These are phyloP conservation scores for Didymosphaeria variabile DNA, from an alignment of 2,329 filamentous ascomycete species.

Conservation along the genomic window DNA sequence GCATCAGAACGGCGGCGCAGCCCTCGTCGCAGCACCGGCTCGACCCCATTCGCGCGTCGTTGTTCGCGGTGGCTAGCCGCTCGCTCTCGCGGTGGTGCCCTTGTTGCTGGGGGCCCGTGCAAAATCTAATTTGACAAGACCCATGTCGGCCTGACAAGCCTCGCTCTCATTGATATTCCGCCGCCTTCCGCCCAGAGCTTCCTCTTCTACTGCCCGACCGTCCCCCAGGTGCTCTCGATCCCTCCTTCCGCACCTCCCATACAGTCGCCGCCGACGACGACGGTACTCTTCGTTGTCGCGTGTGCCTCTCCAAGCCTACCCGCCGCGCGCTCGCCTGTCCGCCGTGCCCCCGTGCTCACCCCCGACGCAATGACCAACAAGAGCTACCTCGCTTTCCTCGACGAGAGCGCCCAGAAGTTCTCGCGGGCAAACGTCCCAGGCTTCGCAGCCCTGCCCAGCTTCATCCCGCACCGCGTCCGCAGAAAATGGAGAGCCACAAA, in stretches of 20 bases:
- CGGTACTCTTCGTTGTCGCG: not conserved
- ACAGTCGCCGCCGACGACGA: not conserved
- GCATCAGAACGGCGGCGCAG: too few species aligned
- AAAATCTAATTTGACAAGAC: slow-evolving; percentile 31
- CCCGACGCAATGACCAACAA: slow-evolving; percentile 42
- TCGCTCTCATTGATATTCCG: slow-evolving; percentile 47
- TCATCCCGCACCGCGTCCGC: slow-evolving; percentile 71
- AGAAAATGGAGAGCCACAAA: slow-evolving; percentile 67
- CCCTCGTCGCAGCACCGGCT: too few species aligned
- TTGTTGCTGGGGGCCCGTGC: slow-evolving; percentile 15
- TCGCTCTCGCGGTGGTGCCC: not conserved
- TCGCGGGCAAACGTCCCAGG: slow-evolving; percentile 56
- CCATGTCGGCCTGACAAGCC: slow-evolving; percentile 34
- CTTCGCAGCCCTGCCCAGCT: slow-evolving; percentile 59
- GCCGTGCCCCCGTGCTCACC: slow-evolving; percentile 14
- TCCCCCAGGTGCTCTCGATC: slow-evolving; percentile 12
- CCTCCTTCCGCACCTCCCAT: slow-evolving; percentile 22
- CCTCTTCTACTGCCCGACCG: slow-evolving; percentile 10
- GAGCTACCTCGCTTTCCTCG: slow-evolving; percentile 47
- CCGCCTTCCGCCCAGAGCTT: slow-evolving; percentile 21
- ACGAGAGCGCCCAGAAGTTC: slow-evolving; percentile 50
- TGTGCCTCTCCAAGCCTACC: not conserved
- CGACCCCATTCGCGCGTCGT: not conserved
- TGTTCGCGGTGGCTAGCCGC: slow-evolving; percentile 4
- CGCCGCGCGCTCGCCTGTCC: not conserved